These are phyloP conservation scores for Hygrocybe coccinea DNA, from an alignment of 768 basidiomycete species.

Conservation along the genomic window DNA sequence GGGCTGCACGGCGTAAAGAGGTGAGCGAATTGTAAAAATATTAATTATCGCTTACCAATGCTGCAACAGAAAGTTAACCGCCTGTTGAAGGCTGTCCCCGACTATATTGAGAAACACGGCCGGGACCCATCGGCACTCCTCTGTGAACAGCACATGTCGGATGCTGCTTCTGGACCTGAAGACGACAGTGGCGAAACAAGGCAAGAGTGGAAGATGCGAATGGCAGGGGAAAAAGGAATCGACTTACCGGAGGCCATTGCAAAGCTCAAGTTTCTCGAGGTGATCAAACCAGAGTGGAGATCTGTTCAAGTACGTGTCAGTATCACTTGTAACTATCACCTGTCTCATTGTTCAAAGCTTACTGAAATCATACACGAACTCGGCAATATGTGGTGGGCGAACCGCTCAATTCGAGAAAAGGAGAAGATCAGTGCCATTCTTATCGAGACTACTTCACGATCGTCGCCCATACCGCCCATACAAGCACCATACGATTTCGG, in stretches of 20 bases:
- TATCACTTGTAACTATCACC: not conserved
- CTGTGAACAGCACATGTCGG: constrained; percentile 1
- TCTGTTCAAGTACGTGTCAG: constrained; percentile 2
- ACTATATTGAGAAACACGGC: too few relatives aligned
- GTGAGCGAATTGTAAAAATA: too few relatives aligned
- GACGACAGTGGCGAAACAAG: constrained; percentile 5
- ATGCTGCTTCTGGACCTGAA: constrained; percentile 14
- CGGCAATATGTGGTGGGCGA: not conserved
- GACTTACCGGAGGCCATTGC: not conserved
- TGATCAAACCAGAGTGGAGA: constrained; percentile 8
- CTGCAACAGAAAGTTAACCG: constrained; percentile 8
- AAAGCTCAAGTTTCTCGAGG: constrained; percentile 9
- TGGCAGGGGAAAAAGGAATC: constrained; percentile 6
- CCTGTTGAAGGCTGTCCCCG: constrained; percentile 7
- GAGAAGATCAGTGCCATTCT: not conserved
- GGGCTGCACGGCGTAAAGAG: too few relatives aligned
- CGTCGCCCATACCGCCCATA: not conserved
- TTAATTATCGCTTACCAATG: too few relatives aligned
- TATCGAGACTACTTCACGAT: not conserved
- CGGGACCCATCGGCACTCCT: too few relatives aligned
- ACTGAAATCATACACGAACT: constrained; percentile 5
- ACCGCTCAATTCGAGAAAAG: not conserved
- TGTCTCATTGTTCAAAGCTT: not conserved
- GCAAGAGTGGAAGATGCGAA: constrained; percentile 8
- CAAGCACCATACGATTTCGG: constrained; percentile 13